Base-by-base conservation (phyloP, 1,284 basidiomycete species). In the Marasmius fiardii region DNA sequence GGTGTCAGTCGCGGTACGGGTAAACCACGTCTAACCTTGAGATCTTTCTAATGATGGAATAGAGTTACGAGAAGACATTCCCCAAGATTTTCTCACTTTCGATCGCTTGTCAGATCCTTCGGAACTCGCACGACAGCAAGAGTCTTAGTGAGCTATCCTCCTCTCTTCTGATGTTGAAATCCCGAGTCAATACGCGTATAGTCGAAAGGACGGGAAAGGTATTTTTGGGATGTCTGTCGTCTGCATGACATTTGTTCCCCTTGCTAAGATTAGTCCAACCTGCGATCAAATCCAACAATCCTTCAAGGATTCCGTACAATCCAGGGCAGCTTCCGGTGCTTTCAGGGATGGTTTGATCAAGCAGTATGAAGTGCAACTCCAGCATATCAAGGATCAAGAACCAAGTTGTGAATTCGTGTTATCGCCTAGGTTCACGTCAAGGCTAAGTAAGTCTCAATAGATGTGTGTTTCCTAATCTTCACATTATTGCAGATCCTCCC, bases 281-380 rank as follows among this genome's bases (percentile, higher is more conserved):
- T n/a, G 64, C 65, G 2, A 50, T 61, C 5, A 31, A 47, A 10
- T 54, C 57, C 2, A 28, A 50, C 16, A 21, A 43, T 33, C 14
- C 71, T 20, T 45, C 53, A 64, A 65, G 43, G 55, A 58, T 1
- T 60, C 60, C 35, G 64, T 60, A 20, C 65, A 64, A 2, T 64
- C 66, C 11, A n/a, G n/a, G n/a, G n/a, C n/a, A n/a, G n/a, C n/a
- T n/a, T n/a, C n/a, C n/a, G n/a, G n/a, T n/a, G n/a, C n/a, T n/a
- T n/a, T n/a, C n/a, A n/a, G n/a, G n/a, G n/a, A n/a, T n/a, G 67
- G 68, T 4, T 54, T 70, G 41, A 51, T 60, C 18, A 69, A 71
- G 53, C 74, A 76, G 55, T 73, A 74, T 57, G 57, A 67, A 21
- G 62, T 75, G 11, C 67, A 68, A 56, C 52, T 74, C 4, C 64